Conservation (phyloP, 441 rosid species). For the Kokia cookei region DNA sequence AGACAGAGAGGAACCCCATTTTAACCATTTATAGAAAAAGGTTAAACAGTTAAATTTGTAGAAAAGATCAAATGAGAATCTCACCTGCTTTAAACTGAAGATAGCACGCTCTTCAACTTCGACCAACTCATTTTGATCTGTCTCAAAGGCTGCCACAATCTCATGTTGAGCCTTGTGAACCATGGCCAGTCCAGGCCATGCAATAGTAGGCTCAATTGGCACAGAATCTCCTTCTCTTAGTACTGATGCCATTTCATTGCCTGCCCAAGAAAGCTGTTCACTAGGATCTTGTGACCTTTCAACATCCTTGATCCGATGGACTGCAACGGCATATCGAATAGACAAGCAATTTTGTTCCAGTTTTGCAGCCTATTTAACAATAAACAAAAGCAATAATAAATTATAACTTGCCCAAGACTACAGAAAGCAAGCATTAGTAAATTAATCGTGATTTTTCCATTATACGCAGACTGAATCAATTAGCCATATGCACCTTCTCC, state of each 20-base stretch:
- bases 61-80: background rate
- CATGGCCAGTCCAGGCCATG: conserved; percentile 95
- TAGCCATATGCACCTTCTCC: conserved; percentile 92
- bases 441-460: background rate
- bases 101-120: conserved; percentile 76
- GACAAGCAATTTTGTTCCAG: conserved; percentile 92
- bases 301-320: conserved; percentile 81
- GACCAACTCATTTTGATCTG: conserved; percentile 47
- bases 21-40: background rate
- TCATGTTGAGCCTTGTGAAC: conserved; percentile 90
- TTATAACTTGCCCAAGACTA: background rate
- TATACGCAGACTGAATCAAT: conserved; percentile 24
- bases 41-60: background rate
- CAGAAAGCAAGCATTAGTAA: background rate
- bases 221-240: conserved; percentile 85
- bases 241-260: conserved; percentile 96
- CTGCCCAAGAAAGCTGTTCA: conserved; percentile 87
- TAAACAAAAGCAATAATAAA: conserved; percentile 5
- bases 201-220: conserved; percentile 65
- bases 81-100: conserved; percentile 83
- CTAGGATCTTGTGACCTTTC: conserved; percentile 91
- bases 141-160: conserved; percentile 73
- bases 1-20: background rate
- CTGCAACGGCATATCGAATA: conserved; percentile 86
- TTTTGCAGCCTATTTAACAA: conserved; percentile 65